Base-by-base conservation (phyloP, 2,329 filamentous ascomycete genomes). In the Nothopassalora personata region DNA sequence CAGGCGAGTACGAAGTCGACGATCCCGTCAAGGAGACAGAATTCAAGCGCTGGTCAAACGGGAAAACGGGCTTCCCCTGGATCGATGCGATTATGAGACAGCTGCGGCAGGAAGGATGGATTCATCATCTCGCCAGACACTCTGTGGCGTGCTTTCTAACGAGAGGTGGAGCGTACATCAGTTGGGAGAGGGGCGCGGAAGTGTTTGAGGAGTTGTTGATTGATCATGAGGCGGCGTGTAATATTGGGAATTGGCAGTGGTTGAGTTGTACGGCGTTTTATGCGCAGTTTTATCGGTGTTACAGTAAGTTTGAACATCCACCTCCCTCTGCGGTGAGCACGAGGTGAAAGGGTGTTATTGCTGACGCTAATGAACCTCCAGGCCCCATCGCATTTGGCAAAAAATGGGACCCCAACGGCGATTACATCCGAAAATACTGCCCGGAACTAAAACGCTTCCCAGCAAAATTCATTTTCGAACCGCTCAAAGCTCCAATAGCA, bases 91-190 rank as follows among this genome's bases (percentile, higher is more conserved):
- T 91, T 45, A 91, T 92, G 89, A 83, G 88, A 0, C 88, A 91
- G 71, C 78, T 92, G 13, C 78, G 80, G 13, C 71, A 78, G 1
- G 88, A 91, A 70, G 89, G 89, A 30, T 92, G 88, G 88, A 89
- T 91, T 8, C 88, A 92, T 43, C 51, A 53, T 18, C 79, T 91
- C 0, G 89, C 88, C 1, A 81, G 89, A 0, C 89, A 92, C 71
- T 82, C 85, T n/a, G 85, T 92, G 0, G 89, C 89, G 0, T 91
- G 88, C 70, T 92, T 92, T 70, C 78, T 92, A n/a, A 91, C 89
- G 0, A 79, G 89, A 2, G 88, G 89, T 1, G 89, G 89, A 0
- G 91, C 87, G 71, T 92, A 91, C 68, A 78, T 92, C 48, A 83
- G 86, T 67, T 92, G 89, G 88, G 88, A 91, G 74, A 82, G 89